Conservation (phyloP, 805 yeast species). For the Hanseniaspora guilliermondii region DNA sequence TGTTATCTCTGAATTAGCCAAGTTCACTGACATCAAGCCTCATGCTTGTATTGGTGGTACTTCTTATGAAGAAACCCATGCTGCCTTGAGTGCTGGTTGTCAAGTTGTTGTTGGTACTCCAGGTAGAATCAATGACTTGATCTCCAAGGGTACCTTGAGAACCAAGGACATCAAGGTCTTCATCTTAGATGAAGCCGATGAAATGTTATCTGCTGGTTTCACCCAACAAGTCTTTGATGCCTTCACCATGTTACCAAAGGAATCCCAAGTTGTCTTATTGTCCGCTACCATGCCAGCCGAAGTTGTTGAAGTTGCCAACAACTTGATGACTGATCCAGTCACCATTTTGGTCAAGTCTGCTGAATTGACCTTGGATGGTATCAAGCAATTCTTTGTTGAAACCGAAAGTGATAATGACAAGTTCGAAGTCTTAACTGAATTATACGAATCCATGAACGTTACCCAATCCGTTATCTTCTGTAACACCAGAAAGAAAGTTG, state of each 20-base stretch:
- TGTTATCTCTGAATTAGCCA: slow-evolving; percentile 81
- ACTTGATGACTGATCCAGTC: slow-evolving; percentile 87
- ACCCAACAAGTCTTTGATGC: slow-evolving; percentile 90
- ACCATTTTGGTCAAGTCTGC: slow-evolving; percentile 90
- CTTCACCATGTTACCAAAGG: slow-evolving; percentile 68
- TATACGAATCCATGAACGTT: slow-evolving; percentile 87
- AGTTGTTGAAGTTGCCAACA: slow-evolving; percentile 80
- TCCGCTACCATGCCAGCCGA: slow-evolving; percentile 90
- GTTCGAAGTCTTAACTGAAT: slow-evolving; percentile 85
- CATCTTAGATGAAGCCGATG: slow-evolving; percentile 97
- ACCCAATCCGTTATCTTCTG: slow-evolving; percentile 98
- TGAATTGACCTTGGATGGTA: slow-evolving; percentile 86
- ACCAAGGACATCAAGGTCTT: slow-evolving; percentile 83
- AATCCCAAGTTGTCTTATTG: slow-evolving; percentile 83
- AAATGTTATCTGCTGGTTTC: slow-evolving; percentile 77
- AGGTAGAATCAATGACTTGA: slow-evolving; percentile 94
- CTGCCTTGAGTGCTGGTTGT: slow-evolving; percentile 71
- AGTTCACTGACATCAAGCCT: slow-evolving; percentile 77
- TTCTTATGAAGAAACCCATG: slow-evolving; percentile 73
- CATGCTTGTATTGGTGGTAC: slow-evolving; percentile 99
- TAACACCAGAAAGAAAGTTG: slow-evolving; percentile 91
- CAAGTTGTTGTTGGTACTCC: slow-evolving; percentile 97
- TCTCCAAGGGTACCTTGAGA: slow-evolving; percentile 72
- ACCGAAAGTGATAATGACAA: slow-evolving; percentile 91
- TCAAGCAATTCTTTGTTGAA: slow-evolving; percentile 79